phyloP scores from a whole-genome alignment of 345 rosid genomes.

The Gossypium arboreum region DNA sequence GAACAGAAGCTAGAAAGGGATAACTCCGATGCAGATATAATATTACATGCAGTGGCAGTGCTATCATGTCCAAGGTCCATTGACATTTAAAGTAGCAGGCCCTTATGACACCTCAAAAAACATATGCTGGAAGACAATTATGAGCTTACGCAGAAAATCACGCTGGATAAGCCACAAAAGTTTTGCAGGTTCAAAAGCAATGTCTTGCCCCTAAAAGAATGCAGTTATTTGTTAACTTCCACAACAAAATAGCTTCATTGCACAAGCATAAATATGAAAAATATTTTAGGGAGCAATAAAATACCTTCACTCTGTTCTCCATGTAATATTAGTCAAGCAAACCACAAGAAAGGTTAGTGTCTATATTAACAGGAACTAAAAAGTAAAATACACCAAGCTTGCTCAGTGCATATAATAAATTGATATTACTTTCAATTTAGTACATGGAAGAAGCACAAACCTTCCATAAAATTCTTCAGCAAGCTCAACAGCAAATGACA shows the following conservation, averaged over 20 bases:
- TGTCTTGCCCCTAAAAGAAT: conserved; percentile 80
- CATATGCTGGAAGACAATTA: conserved; percentile 8
- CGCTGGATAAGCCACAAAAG: conserved; percentile 99
- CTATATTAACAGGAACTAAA: conserved; percentile 5
- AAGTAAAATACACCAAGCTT: conserved; percentile 3
- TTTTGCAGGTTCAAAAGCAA: conserved; percentile 98
- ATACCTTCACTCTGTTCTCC: conserved; percentile 89
- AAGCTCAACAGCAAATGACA: conserved; percentile 98
- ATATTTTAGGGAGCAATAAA: conserved; percentile 18
- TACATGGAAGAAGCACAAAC: conserved; percentile 33
- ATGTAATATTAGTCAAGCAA: conserved; percentile 31
- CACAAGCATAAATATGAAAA: conserved; percentile 15
- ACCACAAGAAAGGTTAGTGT: conserved; percentile 41
- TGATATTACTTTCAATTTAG: conserved; percentile 15
- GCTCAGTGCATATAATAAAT: conserved; percentile 1
- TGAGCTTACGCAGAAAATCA: conserved; percentile 90
- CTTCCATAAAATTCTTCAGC: conserved; percentile 99
- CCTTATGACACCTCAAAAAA: conserved; percentile 6
- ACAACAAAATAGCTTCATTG: conserved; percentile 10
- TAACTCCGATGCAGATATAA: background rate
- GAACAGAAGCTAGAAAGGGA: background rate
- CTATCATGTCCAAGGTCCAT: conserved; percentile 2
- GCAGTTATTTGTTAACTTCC: conserved; percentile 24
- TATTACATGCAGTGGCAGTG: conserved; percentile 3
- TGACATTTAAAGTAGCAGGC: conserved; percentile 9